A percentile compares a stretch with the other conserved stretches of the same genome.
Evolutionary conservation across 2,329 filamentous ascomycete species (phyloP).

Genomic region (Tricladium varicosporioides): DNA sequence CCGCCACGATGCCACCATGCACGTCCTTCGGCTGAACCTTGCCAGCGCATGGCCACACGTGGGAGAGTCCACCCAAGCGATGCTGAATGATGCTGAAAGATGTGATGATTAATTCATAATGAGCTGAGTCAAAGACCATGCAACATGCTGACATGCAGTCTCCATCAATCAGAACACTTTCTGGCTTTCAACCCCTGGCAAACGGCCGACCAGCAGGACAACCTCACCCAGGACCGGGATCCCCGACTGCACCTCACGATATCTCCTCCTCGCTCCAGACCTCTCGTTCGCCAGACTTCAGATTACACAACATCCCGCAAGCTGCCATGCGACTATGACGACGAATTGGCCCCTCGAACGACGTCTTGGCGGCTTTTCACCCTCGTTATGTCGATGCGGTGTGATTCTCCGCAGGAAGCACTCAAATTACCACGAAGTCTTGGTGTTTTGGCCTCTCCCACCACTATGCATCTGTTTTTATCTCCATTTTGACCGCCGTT

Average conservation of each 20-base stretch:
- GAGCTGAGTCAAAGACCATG: neutral
- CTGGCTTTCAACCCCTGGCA: too few species aligned
- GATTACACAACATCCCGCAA: neutral
- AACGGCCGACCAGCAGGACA: too few species aligned
- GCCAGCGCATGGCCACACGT: neutral
- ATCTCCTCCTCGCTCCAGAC: too few species aligned
- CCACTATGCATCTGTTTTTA: neutral
- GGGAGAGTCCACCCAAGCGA: neutral
- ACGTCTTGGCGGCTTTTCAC: neutral
- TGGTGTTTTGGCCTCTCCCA: neutral
- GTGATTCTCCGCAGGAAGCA: neutral
- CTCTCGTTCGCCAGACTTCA: too few species aligned
- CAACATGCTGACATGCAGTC: neutral
- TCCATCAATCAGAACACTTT: neutral
- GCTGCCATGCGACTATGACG: neutral
- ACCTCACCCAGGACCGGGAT: neutral
- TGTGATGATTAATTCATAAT: neutral
- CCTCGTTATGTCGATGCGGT: neutral
- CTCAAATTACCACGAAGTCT: neutral
- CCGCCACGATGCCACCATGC: too few species aligned
- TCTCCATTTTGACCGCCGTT: neutral
- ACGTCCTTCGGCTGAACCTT: neutral
- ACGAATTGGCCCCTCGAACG: neutral
- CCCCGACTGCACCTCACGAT: neutral
- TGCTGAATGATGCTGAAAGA: neutral